phyloP scores from a whole-genome alignment of 257 asterid species.

The Galeopsis tetrahit region DNA sequence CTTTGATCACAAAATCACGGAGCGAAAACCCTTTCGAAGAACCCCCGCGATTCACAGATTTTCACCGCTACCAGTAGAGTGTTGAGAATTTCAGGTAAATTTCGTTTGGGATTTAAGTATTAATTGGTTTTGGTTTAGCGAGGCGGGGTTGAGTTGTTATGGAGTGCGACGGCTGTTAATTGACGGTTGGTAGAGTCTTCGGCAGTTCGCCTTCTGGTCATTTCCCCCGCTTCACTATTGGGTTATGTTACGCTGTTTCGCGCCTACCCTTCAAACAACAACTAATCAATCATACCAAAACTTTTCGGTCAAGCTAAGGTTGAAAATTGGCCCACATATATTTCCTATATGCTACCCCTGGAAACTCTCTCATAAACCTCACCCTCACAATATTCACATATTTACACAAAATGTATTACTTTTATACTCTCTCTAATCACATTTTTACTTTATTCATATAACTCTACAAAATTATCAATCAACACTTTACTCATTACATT shows the following conservation, averaged over 20 bases:
- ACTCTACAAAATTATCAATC: no score
- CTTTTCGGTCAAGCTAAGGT: no score
- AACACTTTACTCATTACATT: no score
- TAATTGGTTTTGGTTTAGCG: background rate
- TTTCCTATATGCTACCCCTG: no score
- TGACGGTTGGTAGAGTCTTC: constrained; percentile 84
- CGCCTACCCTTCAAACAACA: constrained; percentile 7
- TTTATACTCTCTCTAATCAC: no score
- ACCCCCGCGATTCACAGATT: constrained; percentile 24
- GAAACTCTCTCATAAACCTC: no score
- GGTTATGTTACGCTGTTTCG: constrained; percentile 47
- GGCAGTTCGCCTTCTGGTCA: constrained; percentile 71
- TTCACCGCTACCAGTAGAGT: constrained; percentile 20
- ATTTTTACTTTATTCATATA: no score
- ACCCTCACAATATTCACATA: no score
- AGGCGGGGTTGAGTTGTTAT: constrained; percentile 39
- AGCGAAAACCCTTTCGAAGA: constrained; percentile 31
- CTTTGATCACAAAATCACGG: constrained; percentile 38
- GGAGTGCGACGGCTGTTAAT: constrained; percentile 73
- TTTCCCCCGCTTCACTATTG: constrained; percentile 55
- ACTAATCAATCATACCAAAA: background rate
- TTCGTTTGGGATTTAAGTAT: background rate
- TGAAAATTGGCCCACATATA: no score
- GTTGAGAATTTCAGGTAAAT: constrained; percentile 26
- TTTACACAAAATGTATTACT: no score